phyloP scores from a whole-genome alignment of 805 yeast genomes.

The Wilhelminamyces savonicus region DNA sequence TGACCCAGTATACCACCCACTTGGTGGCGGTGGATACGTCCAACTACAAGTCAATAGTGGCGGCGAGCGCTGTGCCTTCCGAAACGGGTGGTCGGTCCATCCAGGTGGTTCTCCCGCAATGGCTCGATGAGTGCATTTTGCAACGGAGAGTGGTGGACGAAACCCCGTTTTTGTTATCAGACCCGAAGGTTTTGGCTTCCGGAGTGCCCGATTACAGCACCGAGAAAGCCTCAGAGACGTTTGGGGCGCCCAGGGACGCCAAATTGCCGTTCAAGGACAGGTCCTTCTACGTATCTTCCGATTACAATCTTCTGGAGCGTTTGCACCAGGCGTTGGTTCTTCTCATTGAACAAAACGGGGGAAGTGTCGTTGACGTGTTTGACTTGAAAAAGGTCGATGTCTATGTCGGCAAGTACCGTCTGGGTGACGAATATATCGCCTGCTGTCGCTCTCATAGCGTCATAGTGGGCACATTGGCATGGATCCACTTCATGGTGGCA shows the following conservation, averaged over 20 bases:
- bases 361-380: constrained; percentile 29
- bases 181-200: constrained; percentile 13
- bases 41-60: constrained; percentile 55
- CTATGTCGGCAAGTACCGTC: constrained; percentile 58
- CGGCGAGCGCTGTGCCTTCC: constrained; percentile 30
- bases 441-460: constrained; percentile 36
- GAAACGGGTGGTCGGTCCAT: constrained; percentile 20
- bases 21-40: constrained; percentile 50
- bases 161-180: constrained; percentile 40
- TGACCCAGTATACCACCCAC: constrained; percentile 75
- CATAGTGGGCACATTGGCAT: constrained; percentile 60
- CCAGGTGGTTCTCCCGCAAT: constrained; percentile 64
- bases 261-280: constrained; percentile 41
- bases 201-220: constrained; percentile 7
- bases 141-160: constrained; percentile 47
- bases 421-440: constrained; percentile 46
- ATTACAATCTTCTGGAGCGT: constrained; percentile 46
- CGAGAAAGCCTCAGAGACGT: neutral
- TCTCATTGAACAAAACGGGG: constrained; percentile 51
- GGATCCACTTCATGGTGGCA: constrained; percentile 69
- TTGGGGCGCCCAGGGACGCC: neutral
- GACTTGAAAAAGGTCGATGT: constrained; percentile 17
- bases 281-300: constrained; percentile 46
- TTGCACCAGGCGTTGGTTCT: constrained; percentile 32
- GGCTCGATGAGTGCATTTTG: constrained; percentile 71